Base-by-base conservation (phyloP, 176 grass and related monocot genomes). In the Aegilops longissima region DNA sequence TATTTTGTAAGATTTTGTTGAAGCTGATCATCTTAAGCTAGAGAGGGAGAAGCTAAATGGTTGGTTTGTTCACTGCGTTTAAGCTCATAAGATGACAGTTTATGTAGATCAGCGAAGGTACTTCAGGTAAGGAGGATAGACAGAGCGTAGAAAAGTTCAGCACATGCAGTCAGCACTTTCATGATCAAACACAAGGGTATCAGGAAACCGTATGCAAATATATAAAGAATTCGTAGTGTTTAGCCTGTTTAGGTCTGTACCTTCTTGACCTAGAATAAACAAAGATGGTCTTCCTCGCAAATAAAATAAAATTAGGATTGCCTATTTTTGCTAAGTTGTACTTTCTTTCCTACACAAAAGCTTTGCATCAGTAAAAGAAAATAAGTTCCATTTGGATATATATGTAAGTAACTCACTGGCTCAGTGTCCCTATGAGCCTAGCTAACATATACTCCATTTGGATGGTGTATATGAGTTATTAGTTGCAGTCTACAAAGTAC, bases 51-150 rank as follows among this genome's bases (percentile, higher is more conserved):
- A 30, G 18, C 29, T 69, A 17, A 30, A 51, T 45, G n/a, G 29
- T 70, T 69, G 5, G 49, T 51, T 2, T 68, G 66, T 29, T 76
- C 25, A 80, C 7, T 73, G 16, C 74, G 18, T 1, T 59, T 59
- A 82, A 52, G 7, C 47, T 78, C 84, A 58, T 79, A 33, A 66
- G 74, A 78, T 79, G 44, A 70, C 75, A 79, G 49, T 44, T 17
- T 80, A 62, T 36, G 42, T 75, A 49, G 34, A 61, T 45, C 49
- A 9, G 42, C 23, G 16, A 70, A 61, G 14, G 69, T 65, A 61
- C 70, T 79, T 86, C 24, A 79, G 76, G 84, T 71, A 79, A 79
- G 16, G 49, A 42, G 6, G 2, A 70, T 31, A 45, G 44, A 86
- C 30, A 72, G 8, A 29, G 12, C 12, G 29, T 30, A 58, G 20